Conservation (phyloP, 768 basidiomycete genomes). For the Pulveroboletus sp. region DNA sequence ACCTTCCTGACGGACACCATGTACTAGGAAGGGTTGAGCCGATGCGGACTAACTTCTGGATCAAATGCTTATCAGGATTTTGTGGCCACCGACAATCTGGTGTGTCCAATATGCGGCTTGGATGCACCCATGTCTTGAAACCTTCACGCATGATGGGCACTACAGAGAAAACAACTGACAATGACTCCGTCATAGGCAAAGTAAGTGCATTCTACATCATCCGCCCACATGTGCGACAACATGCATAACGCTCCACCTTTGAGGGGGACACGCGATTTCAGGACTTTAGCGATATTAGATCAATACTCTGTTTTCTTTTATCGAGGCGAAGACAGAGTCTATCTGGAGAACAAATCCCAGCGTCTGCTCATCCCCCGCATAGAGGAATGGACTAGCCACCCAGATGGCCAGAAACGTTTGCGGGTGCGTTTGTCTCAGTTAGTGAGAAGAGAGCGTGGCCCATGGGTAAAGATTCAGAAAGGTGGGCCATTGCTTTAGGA, state of each 20-base stretch:
- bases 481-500: neutral
- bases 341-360: constrained; percentile 12
- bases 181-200: constrained; percentile 2
- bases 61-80: constrained; percentile 12
- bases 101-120: neutral
- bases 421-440: neutral
- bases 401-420: neutral
- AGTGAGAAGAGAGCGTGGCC: constrained; percentile 8
- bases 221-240: neutral
- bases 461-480: neutral
- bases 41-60: neutral
- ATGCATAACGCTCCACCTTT: constrained; percentile 6
- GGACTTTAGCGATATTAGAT: constrained; percentile 4
- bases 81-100: neutral
- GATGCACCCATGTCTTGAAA: neutral
- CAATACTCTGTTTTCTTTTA: neutral
- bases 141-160: constrained; percentile 4
- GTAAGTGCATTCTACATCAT: neutral
- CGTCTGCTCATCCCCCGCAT: constrained; percentile 3
- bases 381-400: constrained; percentile 7
- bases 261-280: constrained; percentile 8
- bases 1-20: constrained; percentile 16
- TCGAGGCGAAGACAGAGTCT: constrained; percentile 5
- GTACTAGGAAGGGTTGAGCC: neutral
- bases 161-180: neutral